A percentile compares a stretch with the other conserved stretches of the same genome.
Evolutionary conservation across 345 rosid genomes (phyloP).

Genomic region (Punica granatum): DNA sequence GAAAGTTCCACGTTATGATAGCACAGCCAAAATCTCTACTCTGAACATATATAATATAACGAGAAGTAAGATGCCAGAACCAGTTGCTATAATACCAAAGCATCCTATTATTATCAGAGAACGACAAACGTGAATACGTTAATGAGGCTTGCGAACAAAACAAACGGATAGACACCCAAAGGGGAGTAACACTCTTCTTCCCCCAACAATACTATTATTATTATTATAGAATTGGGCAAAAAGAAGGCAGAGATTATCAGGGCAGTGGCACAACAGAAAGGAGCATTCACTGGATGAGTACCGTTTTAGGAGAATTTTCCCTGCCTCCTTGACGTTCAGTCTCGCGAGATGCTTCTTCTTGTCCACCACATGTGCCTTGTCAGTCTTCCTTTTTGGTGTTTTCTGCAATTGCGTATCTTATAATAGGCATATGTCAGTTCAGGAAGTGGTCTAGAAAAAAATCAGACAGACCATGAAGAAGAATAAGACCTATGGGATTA

Average conservation of each 20-base stretch:
- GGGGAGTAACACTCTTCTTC: no score
- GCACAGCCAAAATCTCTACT: not conserved
- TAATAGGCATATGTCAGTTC: constrained; percentile 32
- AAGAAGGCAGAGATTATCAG: not conserved
- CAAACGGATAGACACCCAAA: not conserved
- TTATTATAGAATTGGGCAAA: not conserved
- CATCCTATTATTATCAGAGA: no score
- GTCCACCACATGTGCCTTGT: constrained; percentile 80
- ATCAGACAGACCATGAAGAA: not conserved
- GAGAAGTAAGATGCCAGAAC: no score
- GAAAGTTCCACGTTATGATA: not conserved
- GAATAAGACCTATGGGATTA: not conserved
- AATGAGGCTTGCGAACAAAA: not conserved
- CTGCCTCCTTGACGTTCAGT: constrained; percentile 61
- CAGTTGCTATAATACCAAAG: no score
- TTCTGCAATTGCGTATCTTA: constrained; percentile 98
- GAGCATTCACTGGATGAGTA: constrained; percentile 4
- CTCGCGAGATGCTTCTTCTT: constrained; percentile 92
- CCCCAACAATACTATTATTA: no score
- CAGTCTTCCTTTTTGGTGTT: constrained; percentile 95
- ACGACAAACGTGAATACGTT: no score
- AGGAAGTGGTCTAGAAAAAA: not conserved
- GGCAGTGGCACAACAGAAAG: not conserved
- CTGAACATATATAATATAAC: not conserved
- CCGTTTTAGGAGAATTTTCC: constrained; percentile 86